phyloP scores from a whole-genome alignment of 805 yeast species.

The Nakazawaea wyomingensis region DNA sequence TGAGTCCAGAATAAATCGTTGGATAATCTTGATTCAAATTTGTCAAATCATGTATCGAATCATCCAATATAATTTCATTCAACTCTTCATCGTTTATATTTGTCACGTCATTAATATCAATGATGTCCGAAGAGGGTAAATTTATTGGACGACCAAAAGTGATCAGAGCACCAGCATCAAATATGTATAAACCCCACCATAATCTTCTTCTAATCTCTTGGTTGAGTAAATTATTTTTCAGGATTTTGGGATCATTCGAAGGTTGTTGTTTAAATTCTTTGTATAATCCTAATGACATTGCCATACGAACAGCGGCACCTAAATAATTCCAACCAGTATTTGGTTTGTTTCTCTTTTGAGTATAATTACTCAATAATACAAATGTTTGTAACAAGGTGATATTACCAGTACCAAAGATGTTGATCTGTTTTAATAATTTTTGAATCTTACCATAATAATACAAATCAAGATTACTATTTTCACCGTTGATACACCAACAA shows the following conservation, averaged over 20 bases:
- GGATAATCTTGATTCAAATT: constrained; percentile 32
- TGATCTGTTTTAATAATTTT: constrained; percentile 31
- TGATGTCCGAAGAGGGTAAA: constrained; percentile 39
- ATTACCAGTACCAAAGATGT: constrained; percentile 57
- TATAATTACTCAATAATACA: constrained; percentile 51
- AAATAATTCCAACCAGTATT: constrained; percentile 66
- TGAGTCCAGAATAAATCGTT: constrained; percentile 54
- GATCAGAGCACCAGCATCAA: constrained; percentile 59
- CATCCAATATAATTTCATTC: constrained; percentile 19
- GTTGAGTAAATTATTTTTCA: constrained; percentile 34
- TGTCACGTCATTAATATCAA: constrained; percentile 45
- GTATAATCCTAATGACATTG: constrained; percentile 58
- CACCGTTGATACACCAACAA: constrained; percentile 60
- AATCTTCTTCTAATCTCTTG: constrained; percentile 53
- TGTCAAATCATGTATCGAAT: constrained; percentile 13
- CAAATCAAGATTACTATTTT: constrained; percentile 44
- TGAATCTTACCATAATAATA: constrained; percentile 53
- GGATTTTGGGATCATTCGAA: constrained; percentile 8
- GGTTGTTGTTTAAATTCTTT: constrained; percentile 43
- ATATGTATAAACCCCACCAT: constrained; percentile 66
- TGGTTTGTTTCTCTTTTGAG: constrained; percentile 60
- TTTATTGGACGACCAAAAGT: constrained; percentile 62
- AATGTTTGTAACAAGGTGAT: constrained; percentile 48
- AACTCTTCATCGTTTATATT: constrained; percentile 44
- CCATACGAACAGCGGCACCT: constrained; percentile 64